Conservation (phyloP, 2,329 filamentous ascomycete genomes). For the Biscogniauxia sp. region DNA sequence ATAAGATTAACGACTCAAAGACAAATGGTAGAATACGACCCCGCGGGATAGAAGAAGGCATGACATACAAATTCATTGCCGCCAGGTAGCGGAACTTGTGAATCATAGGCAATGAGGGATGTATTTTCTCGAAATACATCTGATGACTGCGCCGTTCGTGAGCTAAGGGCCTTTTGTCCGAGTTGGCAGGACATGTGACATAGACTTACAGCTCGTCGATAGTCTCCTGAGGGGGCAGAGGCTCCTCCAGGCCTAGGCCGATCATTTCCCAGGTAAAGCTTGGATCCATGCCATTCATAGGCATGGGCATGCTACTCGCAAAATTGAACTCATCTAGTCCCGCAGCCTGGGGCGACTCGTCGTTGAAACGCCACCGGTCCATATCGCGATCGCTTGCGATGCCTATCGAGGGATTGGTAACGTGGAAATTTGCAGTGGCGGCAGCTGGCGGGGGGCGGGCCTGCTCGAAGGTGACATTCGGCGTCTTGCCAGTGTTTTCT, state of each 20-base stretch:
- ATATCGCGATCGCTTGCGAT: slow-evolving; percentile 47
- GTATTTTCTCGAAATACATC: slow-evolving; percentile 87
- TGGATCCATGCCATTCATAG: slow-evolving; percentile 48
- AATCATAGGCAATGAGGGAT: slow-evolving; percentile 82
- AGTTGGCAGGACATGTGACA: background rate
- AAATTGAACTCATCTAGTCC: slow-evolving; percentile 59
- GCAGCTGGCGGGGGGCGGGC: slow-evolving; percentile 33
- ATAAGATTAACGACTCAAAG: background rate
- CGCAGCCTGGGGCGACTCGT: slow-evolving; percentile 50
- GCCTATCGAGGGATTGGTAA: slow-evolving; percentile 46
- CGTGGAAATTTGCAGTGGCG: slow-evolving; percentile 39
- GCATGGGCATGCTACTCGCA: slow-evolving; percentile 47
- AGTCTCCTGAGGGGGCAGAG: slow-evolving; percentile 56
- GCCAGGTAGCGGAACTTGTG: slow-evolving; percentile 85
- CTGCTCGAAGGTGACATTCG: slow-evolving; percentile 33
- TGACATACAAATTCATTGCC: slow-evolving; percentile 73
- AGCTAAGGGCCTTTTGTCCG: slow-evolving; percentile 3
- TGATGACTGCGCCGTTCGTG: slow-evolving; percentile 56
- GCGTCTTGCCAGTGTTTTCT: slow-evolving; percentile 34
- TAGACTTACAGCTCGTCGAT: slow-evolving; percentile 77
- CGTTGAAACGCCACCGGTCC: slow-evolving; percentile 55
- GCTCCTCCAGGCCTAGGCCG: slow-evolving; percentile 57
- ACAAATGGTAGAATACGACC: background rate
- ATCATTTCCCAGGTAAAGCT: slow-evolving; percentile 79
- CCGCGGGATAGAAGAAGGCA: background rate